phyloP scores from a whole-genome alignment of 129 eudicot species.

The Kitagawia praeruptora region DNA sequence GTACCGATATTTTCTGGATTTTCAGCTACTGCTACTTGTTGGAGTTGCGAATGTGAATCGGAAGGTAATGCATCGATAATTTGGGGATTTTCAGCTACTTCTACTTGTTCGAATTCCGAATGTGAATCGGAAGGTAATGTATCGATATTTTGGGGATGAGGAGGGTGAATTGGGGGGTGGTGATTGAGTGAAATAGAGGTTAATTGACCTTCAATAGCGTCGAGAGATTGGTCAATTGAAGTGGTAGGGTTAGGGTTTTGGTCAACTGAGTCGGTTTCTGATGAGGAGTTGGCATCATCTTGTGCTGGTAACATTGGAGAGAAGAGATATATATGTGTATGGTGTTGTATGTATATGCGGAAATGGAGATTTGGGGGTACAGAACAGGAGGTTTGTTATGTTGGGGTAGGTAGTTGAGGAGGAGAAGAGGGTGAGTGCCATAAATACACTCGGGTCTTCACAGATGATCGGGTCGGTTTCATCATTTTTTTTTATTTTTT shows the following conservation, averaged over 20 bases:
- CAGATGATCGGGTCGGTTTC: no score
- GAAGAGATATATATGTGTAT: neutral
- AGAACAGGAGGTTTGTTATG: neutral
- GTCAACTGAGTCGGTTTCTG: constrained; percentile 22
- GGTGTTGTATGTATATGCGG: neutral
- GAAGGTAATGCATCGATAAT: neutral
- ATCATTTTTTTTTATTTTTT: no score
- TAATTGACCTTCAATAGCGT: constrained; percentile 56
- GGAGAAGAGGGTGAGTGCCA: neutral
- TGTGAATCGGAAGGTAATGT: constrained; percentile 7
- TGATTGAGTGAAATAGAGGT: constrained; percentile 43
- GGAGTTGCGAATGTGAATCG: neutral
- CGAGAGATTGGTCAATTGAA: constrained; percentile 50
- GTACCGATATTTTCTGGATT: neutral
- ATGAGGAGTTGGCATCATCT: constrained; percentile 41
- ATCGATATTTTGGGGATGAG: constrained; percentile 6
- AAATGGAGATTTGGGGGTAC: neutral
- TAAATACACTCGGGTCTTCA: no score
- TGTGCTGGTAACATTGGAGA: constrained; percentile 39
- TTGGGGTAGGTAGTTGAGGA: neutral
- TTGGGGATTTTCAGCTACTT: neutral
- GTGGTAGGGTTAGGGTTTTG: constrained; percentile 37
- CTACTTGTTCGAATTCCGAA: constrained; percentile 1
- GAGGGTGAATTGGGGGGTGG: neutral
- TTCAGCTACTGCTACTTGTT: neutral